A percentile compares a stretch with the other conserved stretches of the same genome.
Conservation (phyloP, 108 stramenopile species). For the Cyclotella distinguenda region DNA sequence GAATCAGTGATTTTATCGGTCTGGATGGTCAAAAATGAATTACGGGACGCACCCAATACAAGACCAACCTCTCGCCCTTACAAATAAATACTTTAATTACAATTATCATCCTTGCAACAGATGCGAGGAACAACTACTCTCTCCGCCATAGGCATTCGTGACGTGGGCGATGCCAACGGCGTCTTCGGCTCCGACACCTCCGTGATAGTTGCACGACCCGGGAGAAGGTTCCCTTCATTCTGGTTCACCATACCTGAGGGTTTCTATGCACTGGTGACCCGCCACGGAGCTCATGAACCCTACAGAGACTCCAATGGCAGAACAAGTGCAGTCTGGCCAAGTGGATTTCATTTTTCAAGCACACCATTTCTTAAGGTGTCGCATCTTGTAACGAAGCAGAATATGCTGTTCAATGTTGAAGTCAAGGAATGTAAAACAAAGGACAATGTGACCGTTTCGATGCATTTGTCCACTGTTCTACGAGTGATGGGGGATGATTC, state of each 20-base stretch:
- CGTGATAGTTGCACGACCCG: conserved; percentile 21
- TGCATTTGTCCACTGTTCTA: conserved; percentile 49
- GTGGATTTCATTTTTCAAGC: conserved; percentile 50
- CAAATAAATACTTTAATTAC: background rate
- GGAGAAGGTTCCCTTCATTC: conserved; percentile 14
- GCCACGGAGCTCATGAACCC: conserved; percentile 43
- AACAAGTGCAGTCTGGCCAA: conserved; percentile 43
- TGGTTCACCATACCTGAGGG: conserved; percentile 61
- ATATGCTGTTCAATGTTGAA: conserved; percentile 45
- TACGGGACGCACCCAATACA: no score
- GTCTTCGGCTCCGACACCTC: conserved; percentile 11
- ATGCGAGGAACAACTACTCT: conserved; percentile 11
- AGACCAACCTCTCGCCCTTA: background rate
- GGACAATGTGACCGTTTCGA: conserved; percentile 52
- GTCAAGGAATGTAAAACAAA: conserved; percentile 55
- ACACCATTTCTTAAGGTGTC: conserved; percentile 56
- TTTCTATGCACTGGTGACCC: conserved; percentile 57
- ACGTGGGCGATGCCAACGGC: conserved; percentile 9
- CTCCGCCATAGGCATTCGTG: conserved; percentile 1
- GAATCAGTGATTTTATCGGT: no score
- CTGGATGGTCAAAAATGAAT: no score
- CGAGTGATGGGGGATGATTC: conserved; percentile 55
- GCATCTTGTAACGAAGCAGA: conserved; percentile 51
- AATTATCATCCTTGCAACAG: background rate
- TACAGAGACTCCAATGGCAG: conserved; percentile 26